Conservation (phyloP, 306 rosid species). For the Potentilla sterilis region DNA sequence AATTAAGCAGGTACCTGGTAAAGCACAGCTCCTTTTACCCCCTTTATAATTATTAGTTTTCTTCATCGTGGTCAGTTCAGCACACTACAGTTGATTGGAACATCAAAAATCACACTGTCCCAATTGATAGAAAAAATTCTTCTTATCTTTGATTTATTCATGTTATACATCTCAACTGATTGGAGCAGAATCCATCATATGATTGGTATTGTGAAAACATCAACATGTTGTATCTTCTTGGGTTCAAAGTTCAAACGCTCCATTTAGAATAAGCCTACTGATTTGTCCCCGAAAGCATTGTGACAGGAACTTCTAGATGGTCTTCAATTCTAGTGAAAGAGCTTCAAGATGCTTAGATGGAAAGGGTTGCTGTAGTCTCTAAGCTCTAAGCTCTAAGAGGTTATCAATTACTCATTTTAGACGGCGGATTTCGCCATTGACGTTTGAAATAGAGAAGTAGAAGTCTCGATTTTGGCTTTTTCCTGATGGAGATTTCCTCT, state of each 20-base stretch:
- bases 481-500: too few relatives aligned
- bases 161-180: not conserved
- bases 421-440: too few relatives aligned
- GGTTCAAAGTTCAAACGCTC: not conserved
- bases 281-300: not conserved
- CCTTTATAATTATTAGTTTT: not conserved
- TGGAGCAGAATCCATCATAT: not conserved
- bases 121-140: not conserved
- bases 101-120: not conserved
- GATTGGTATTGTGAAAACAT: not conserved
- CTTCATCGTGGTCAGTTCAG: slow-evolving; percentile 15
- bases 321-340: not conserved
- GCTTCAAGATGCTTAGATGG: not conserved
- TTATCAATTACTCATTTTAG: too few relatives aligned
- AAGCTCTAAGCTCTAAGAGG: too few relatives aligned
- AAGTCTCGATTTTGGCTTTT: too few relatives aligned
- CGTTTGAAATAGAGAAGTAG: too few relatives aligned
- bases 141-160: not conserved
- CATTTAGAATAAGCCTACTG: not conserved
- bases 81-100: slow-evolving; percentile 9
- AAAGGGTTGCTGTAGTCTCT: too few relatives aligned
- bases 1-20: not conserved
- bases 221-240: not conserved
- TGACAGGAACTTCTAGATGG: not conserved
- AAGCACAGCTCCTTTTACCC: not conserved